These are phyloP conservation scores for Globisporangium camurandrum DNA, from an alignment of 352 stramenopile genomes.

Conservation along the genomic window DNA sequence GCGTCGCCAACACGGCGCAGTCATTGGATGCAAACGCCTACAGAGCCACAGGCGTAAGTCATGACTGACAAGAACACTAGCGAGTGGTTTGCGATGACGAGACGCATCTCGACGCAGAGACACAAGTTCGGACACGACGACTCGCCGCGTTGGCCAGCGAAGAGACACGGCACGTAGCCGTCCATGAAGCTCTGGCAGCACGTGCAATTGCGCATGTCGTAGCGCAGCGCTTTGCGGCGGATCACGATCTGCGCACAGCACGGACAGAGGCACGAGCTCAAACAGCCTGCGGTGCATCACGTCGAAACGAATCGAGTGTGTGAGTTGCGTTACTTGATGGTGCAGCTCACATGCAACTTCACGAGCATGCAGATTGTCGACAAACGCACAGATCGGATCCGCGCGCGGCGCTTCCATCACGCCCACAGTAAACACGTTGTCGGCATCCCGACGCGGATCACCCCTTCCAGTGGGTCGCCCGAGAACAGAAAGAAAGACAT, in stretches of 20 bases:
- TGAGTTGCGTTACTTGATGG: not conserved
- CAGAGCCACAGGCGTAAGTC: not conserved
- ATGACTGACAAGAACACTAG: conserved; percentile 1
- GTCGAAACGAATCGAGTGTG: not conserved
- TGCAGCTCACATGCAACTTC: too few species aligned
- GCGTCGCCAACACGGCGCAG: conserved; percentile 85
- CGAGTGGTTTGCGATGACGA: not conserved
- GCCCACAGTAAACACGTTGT: conserved; percentile 69
- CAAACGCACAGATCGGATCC: conserved; percentile 83
- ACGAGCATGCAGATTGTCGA: too few species aligned
- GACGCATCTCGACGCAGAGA: conserved; percentile 82
- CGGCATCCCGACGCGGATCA: conserved; percentile 64
- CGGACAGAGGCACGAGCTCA: conserved; percentile 75
- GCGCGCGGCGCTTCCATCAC: conserved; percentile 83
- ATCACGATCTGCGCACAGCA: conserved; percentile 89
- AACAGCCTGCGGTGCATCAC: conserved; percentile 24
- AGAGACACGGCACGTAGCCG: conserved; percentile 78
- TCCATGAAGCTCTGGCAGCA: conserved; percentile 93
- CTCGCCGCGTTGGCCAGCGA: conserved; percentile 83
- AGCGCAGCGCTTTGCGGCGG: conserved; percentile 86
- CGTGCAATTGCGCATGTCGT: conserved; percentile 89
- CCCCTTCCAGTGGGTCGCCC: conserved; percentile 53
- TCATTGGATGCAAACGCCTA: conserved; percentile 79
- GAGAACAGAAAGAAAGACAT: conserved; percentile 72
- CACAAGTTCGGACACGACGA: conserved; percentile 81